These are phyloP conservation scores for Brassica hybrid DNA, from an alignment of 441 rosid species.

Conservation along the genomic window DNA sequence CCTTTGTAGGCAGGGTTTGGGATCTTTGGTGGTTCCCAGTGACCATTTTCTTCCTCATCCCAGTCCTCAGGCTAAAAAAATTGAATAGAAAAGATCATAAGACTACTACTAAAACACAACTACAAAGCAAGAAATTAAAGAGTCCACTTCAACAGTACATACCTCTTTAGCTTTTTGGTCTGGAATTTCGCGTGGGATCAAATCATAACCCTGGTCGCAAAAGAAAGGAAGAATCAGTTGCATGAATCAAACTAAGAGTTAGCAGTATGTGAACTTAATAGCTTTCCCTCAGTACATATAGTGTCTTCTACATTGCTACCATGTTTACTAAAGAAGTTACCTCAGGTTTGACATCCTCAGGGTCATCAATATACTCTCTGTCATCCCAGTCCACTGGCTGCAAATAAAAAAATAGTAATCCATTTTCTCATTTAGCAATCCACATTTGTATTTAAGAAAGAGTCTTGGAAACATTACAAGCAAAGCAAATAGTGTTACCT, in stretches of 20 bases:
- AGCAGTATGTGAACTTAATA: not conserved
- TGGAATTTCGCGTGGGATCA: slow-evolving; percentile 70
- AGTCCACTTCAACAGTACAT: slow-evolving; percentile 14
- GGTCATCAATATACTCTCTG: slow-evolving; percentile 89
- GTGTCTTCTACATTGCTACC: no score
- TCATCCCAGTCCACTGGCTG: slow-evolving; percentile 98
- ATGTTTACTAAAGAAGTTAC: slow-evolving; percentile 47
- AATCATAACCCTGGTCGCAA: slow-evolving; percentile 77
- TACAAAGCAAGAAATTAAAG: not conserved
- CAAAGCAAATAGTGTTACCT: slow-evolving; percentile 50
- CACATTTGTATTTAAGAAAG: not conserved
- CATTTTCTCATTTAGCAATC: not conserved
- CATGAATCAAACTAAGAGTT: slow-evolving; percentile 17
- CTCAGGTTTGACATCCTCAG: slow-evolving; percentile 80
- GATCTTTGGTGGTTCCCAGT: slow-evolving; percentile 78
- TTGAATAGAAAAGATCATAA: not conserved
- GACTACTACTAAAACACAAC: slow-evolving; percentile 22
- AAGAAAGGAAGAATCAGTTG: slow-evolving; percentile 24
- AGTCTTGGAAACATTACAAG: not conserved
- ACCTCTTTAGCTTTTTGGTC: slow-evolving; percentile 87
- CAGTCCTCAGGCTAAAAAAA: slow-evolving; percentile 76
- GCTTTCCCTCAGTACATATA: slow-evolving; percentile 8
- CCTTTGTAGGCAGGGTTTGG: slow-evolving; percentile 92
- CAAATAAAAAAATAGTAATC: no score
- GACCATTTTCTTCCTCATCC: slow-evolving; percentile 87